Evolutionary conservation across 2,329 filamentous ascomycete species (phyloP).

Genomic region (Verticillium nubilum): DNA sequence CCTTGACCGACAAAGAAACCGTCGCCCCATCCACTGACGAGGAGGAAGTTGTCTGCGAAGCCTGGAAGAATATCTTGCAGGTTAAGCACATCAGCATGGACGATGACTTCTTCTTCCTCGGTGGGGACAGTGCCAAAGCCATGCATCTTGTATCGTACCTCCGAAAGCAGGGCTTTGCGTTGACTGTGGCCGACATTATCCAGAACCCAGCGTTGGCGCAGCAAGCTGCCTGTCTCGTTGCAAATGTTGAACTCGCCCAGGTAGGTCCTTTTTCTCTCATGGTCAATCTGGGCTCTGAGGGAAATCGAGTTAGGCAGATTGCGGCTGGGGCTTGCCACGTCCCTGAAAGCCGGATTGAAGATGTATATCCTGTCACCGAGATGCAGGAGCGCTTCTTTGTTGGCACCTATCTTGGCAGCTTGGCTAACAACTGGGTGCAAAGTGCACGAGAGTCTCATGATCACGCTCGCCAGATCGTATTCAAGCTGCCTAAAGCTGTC

Average conservation of each 20-base stretch:
- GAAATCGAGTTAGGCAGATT: neutral
- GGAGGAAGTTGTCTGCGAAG: conserved; percentile 1
- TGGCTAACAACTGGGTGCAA: neutral
- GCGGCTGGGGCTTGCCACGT: neutral
- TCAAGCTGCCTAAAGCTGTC: neutral
- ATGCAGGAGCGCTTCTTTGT: conserved; percentile 1
- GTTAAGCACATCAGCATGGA: conserved; percentile 41
- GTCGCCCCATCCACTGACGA: neutral
- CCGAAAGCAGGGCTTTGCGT: neutral
- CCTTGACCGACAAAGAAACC: neutral
- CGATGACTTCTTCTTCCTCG: conserved; percentile 54
- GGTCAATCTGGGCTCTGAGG: neutral
- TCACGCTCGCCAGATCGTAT: neutral
- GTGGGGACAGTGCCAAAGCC: conserved; percentile 37
- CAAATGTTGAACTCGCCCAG: neutral
- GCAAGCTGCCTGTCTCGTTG: neutral
- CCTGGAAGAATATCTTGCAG: conserved; percentile 30
- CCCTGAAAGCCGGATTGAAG: neutral
- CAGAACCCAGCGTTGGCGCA: conserved; percentile 3
- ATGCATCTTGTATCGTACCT: neutral
- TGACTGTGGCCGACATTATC: conserved; percentile 12
- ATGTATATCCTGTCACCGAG: neutral
- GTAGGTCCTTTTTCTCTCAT: neutral
- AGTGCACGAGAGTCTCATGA: neutral
- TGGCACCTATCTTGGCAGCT: neutral